phyloP scores from a whole-genome alignment of 208 protist species.

The Trichomonas tenax region DNA sequence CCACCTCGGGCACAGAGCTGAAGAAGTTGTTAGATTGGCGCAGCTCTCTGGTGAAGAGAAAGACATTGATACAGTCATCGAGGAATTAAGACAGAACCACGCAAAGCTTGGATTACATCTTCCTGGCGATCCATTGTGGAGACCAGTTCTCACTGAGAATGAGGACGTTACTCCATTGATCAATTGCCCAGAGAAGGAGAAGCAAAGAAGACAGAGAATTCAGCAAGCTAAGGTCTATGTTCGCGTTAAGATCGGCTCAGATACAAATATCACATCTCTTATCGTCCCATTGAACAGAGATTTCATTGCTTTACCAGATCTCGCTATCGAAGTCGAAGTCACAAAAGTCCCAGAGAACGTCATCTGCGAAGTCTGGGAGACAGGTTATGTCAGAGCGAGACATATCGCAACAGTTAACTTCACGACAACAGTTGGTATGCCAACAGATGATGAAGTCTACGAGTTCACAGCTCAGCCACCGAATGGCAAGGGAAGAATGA shows the following conservation, averaged over 20 bases:
- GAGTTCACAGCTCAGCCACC: background rate
- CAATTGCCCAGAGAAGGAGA: background rate
- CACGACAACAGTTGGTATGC: background rate
- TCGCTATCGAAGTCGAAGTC: too few species aligned
- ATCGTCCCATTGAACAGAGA: background rate
- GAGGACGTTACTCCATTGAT: background rate
- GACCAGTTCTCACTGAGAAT: background rate
- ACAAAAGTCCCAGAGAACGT: background rate
- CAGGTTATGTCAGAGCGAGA: background rate
- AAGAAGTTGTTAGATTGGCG: background rate
- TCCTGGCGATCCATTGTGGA: background rate
- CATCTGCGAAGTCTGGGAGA: background rate
- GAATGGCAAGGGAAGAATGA: background rate
- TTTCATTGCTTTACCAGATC: background rate
- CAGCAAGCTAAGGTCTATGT: background rate
- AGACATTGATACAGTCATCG: background rate
- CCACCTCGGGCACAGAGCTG: background rate
- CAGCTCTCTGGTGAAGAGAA: background rate
- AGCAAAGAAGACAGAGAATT: background rate
- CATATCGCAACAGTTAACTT: background rate
- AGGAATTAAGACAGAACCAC: background rate
- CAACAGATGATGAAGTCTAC: background rate
- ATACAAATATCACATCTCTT: background rate
- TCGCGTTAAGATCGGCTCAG: background rate
- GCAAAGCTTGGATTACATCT: background rate